Percentiles rank a stretch among this genome's conserved stretches.
These are phyloP conservation scores for Cryptosporidium felis DNA, from an alignment of 169 alveolate genomes.

Conservation along the genomic window DNA sequence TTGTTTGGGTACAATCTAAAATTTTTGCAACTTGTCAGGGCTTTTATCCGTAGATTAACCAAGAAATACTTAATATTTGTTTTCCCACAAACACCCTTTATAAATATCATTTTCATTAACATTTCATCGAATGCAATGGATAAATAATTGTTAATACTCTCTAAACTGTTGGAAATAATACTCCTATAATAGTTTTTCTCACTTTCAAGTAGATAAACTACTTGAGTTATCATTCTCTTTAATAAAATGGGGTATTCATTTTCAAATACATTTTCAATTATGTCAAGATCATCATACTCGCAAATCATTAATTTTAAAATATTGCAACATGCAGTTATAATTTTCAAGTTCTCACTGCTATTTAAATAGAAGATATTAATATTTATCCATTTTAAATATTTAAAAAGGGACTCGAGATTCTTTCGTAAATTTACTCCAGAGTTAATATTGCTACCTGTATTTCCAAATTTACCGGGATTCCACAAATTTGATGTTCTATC, in stretches of 20 bases:
- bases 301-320: constrained; percentile 10
- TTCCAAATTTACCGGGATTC: constrained; percentile 59
- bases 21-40: neutral
- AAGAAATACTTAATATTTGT: neutral
- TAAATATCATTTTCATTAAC: neutral
- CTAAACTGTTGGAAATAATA: neutral
- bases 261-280: neutral
- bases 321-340: constrained; percentile 8
- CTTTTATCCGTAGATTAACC: neutral
- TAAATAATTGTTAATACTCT: neutral
- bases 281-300: constrained; percentile 32
- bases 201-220: constrained; percentile 10
- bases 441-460: neutral
- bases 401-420: neutral
- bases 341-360: neutral
- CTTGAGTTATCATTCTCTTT: constrained; percentile 24
- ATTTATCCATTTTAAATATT: constrained; percentile 30
- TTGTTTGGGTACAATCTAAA: neutral
- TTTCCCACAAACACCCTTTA: constrained; percentile 3
- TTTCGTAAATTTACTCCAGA: neutral
- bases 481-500: constrained; percentile 32
- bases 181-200: neutral
- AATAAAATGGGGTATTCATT: neutral
- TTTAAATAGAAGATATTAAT: constrained; percentile 6
- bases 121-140: constrained; percentile 12